phyloP scores from a whole-genome alignment of 441 rosid genomes.

The Pelargonium cotyledonis region DNA sequence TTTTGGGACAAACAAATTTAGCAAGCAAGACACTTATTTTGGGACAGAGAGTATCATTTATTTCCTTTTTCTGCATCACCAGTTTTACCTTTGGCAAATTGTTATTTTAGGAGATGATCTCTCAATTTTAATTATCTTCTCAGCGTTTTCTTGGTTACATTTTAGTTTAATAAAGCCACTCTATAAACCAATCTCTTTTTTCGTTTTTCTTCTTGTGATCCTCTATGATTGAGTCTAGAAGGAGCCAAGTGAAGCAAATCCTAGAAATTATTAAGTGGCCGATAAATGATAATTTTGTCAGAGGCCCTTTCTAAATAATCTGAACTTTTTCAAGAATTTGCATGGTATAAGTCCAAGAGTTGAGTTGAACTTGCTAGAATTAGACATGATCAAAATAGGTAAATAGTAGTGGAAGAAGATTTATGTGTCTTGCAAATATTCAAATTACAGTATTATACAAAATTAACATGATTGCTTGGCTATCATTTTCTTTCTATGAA shows the following conservation, averaged over 20 bases:
- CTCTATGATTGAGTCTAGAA: slow-evolving; percentile 1
- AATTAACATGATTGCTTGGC: neutral
- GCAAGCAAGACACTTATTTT: too few species aligned
- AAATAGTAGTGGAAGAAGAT: neutral
- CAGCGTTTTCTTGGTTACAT: neutral
- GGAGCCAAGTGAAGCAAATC: neutral
- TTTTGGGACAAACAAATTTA: too few species aligned
- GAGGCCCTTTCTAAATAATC: too few species aligned
- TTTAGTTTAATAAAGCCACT: neutral
- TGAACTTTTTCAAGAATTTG: too few species aligned
- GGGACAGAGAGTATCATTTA: too few species aligned
- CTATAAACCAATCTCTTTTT: neutral
- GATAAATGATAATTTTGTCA: too few species aligned
- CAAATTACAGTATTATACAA: neutral
- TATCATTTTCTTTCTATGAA: neutral
- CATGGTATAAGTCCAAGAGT: neutral
- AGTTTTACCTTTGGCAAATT: neutral
- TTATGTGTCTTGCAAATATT: neutral
- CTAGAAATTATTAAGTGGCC: neutral
- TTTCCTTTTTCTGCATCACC: neutral
- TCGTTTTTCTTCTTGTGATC: neutral
- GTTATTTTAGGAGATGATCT: neutral
- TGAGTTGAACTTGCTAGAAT: neutral
- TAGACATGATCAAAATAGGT: neutral
- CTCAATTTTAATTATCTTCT: neutral